These are phyloP conservation scores for Alliaria petiolata DNA, from an alignment of 345 rosid genomes.

Conservation along the genomic window DNA sequence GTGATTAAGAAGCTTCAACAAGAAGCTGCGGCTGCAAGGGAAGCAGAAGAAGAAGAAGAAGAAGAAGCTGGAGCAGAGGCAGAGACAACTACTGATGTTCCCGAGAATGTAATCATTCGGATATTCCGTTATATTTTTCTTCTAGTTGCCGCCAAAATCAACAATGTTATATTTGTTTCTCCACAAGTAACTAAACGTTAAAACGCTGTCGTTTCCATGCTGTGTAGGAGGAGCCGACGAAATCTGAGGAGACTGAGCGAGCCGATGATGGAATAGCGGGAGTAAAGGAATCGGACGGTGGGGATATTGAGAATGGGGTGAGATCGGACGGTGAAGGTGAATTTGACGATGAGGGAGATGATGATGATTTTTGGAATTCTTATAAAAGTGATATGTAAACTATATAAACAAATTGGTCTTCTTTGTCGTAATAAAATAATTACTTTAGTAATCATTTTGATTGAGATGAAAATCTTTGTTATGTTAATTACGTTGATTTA, in stretches of 20 bases:
- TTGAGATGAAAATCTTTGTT: neutral
- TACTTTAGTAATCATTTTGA: neutral
- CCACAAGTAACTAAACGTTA: neutral
- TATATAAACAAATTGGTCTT: no score
- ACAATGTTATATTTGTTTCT: neutral
- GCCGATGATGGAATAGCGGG: slow-evolving; percentile 9
- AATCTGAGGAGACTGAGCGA: slow-evolving; percentile 26
- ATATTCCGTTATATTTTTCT: neutral
- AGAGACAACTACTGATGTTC: slow-evolving; percentile 29
- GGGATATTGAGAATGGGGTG: slow-evolving; percentile 18
- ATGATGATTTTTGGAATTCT: slow-evolving; percentile 21
- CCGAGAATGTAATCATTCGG: slow-evolving; percentile 12
- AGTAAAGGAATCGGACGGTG: slow-evolving; percentile 30
- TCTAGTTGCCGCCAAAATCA: neutral
- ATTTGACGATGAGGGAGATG: slow-evolving; percentile 19
- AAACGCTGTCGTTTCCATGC: neutral
- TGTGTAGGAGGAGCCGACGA: slow-evolving; percentile 41
- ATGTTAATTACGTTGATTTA: neutral
- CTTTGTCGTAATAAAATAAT: no score
- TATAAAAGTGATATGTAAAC: slow-evolving; percentile 18
- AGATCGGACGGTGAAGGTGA: slow-evolving; percentile 32
- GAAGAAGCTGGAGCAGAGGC: slow-evolving; percentile 23
- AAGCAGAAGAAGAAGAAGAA: slow-evolving; percentile 30
- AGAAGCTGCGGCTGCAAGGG: slow-evolving; percentile 43
- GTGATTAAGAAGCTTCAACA: slow-evolving; percentile 56